A percentile compares a stretch with the other conserved stretches of the same genome.
These are phyloP conservation scores for Eutrema yunnanense DNA, from an alignment of 345 rosid species.

Conservation along the genomic window DNA sequence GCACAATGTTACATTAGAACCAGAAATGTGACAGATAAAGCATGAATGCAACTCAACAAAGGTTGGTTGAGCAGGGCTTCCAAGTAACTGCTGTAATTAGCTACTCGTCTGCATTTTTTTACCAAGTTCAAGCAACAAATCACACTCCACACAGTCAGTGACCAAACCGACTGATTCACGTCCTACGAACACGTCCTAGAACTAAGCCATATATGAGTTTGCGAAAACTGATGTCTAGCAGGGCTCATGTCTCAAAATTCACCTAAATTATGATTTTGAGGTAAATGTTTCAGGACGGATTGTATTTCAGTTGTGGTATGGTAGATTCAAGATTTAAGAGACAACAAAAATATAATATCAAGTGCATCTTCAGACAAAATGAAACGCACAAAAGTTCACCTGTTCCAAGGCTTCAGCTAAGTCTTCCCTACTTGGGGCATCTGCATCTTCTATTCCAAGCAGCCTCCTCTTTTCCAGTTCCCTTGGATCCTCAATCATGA, in stretches of 20 bases:
- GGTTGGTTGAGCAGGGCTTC: not conserved
- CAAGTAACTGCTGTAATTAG: not conserved
- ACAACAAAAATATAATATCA: not conserved
- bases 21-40: slow-evolving; percentile 1
- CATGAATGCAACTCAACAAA: not conserved
- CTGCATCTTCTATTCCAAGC: slow-evolving; percentile 75
- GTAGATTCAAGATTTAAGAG: not conserved
- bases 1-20: not conserved
- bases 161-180: not conserved
- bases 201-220: not conserved
- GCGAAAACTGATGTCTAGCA: not conserved
- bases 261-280: not conserved
- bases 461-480: slow-evolving; percentile 80
- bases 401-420: slow-evolving; percentile 72
- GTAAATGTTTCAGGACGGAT: not conserved
- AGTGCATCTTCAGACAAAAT: too few relatives aligned
- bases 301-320: not conserved
- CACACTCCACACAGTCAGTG: not conserved
- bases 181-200: not conserved
- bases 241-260: not conserved
- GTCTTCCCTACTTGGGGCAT: slow-evolving; percentile 80
- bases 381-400: slow-evolving; percentile 42
- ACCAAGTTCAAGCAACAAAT: not conserved
- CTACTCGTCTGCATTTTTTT: not conserved
- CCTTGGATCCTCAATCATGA: slow-evolving; percentile 90